phyloP scores from a whole-genome alignment of 768 basidiomycete species.

The Termitomyces sp. region DNA sequence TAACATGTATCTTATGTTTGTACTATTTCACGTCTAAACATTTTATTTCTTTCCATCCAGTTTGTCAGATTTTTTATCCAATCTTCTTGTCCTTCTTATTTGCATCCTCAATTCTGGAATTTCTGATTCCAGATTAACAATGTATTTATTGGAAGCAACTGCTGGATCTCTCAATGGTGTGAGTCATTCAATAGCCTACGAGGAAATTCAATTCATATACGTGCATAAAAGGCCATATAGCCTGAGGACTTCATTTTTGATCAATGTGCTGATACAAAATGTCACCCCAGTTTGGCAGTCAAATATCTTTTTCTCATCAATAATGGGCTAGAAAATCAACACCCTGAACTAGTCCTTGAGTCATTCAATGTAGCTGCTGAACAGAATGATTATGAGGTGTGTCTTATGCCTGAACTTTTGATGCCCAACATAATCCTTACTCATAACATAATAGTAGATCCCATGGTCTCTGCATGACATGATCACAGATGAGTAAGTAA shows the following conservation, averaged over 20 bases:
- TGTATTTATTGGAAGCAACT: conserved; percentile 89
- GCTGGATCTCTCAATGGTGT: conserved; percentile 88
- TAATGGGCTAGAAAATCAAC: conserved; percentile 44
- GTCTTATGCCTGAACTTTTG: conserved; percentile 1
- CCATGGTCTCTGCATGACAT: conserved; percentile 90
- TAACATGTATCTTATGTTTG: background rate
- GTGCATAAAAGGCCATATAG: conserved; percentile 39
- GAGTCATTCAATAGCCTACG: conserved; percentile 84
- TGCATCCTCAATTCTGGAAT: conserved; percentile 87
- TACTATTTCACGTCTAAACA: background rate
- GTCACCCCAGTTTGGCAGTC: too few relatives aligned
- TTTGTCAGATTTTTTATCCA: conserved; percentile 89
- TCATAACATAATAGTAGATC: conserved; percentile 37
- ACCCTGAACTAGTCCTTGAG: conserved; percentile 56
- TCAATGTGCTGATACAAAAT: too few relatives aligned
- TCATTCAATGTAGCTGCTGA: conserved; percentile 76
- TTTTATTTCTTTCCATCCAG: conserved; percentile 24
- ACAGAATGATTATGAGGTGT: conserved; percentile 88
- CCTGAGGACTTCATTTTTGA: too few relatives aligned
- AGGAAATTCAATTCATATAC: conserved; percentile 70
- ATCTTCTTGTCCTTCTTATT: conserved; percentile 86
- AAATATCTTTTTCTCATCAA: conserved; percentile 80
- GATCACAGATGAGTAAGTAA: conserved; percentile 78
- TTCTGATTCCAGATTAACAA: conserved; percentile 83
- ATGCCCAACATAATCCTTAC: background rate